Percentiles rank a stretch among this genome's conserved stretches.
These are phyloP conservation scores for Elaeis guineensis DNA, from an alignment of 176 grass and related monocot species.

Conservation along the genomic window DNA sequence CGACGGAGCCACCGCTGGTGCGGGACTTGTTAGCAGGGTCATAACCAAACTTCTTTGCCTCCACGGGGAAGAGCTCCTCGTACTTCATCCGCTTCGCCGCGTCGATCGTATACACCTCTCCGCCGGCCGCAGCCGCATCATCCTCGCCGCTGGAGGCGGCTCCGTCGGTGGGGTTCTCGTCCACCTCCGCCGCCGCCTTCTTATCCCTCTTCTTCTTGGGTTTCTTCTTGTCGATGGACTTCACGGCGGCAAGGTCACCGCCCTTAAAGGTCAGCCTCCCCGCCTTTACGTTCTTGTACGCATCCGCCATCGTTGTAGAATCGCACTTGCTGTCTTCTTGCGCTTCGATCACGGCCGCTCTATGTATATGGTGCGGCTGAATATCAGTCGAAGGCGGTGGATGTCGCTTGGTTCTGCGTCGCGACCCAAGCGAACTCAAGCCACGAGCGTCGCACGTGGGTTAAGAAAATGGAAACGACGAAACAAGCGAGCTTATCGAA, in stretches of 20 bases:
- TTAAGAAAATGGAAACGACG: no score
- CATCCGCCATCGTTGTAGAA: conserved; percentile 44
- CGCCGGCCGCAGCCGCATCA: conserved; percentile 18
- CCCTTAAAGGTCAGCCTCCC: conserved; percentile 94
- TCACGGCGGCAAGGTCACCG: conserved; percentile 74
- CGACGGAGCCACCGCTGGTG: conserved; percentile 35
- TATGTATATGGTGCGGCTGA: no score
- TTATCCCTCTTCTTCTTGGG: conserved; percentile 66
- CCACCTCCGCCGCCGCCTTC: not conserved
- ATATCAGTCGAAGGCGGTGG: no score
- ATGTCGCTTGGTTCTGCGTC: no score
- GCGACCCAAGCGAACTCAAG: no score
- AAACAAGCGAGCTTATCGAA: no score
- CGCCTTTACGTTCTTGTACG: conserved; percentile 80
- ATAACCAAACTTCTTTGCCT: conserved; percentile 81
- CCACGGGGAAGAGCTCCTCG: conserved; percentile 94
- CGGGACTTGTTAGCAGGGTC: conserved; percentile 71
- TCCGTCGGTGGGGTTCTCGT: not conserved
- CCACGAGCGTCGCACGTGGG: no score
- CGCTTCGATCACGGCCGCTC: no score
- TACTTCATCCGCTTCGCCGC: conserved; percentile 96
- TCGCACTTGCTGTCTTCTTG: no score
- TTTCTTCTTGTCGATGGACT: conserved; percentile 47
- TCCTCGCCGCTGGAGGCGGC: not conserved
- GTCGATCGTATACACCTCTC: conserved; percentile 89